Percentiles rank a stretch among this genome's conserved stretches.
These are phyloP conservation scores for Phytophthora kernoviae DNA, from an alignment of 352 stramenopile species.

Conservation along the genomic window DNA sequence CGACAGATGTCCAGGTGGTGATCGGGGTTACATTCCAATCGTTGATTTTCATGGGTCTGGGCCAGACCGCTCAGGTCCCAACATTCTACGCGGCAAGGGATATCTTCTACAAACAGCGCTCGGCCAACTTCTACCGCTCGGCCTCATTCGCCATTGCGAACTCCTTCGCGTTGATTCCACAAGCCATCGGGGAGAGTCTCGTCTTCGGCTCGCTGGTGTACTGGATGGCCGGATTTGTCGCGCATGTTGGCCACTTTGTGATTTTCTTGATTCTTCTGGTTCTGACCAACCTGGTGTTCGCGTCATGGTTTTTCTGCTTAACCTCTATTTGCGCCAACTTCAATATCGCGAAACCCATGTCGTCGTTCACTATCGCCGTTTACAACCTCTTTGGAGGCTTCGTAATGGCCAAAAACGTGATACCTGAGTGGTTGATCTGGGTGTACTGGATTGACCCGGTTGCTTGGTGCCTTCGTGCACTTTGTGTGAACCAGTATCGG, in stretches of 20 bases:
- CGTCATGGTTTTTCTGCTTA: constrained; percentile 44
- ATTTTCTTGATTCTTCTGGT: constrained; percentile 42
- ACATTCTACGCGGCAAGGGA: constrained; percentile 68
- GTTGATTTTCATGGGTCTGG: constrained; percentile 79
- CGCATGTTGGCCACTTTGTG: constrained; percentile 28
- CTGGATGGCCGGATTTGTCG: constrained; percentile 68
- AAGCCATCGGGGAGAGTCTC: constrained; percentile 53
- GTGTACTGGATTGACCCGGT: constrained; percentile 53
- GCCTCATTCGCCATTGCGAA: constrained; percentile 66
- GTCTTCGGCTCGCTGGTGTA: constrained; percentile 82
- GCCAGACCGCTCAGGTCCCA: constrained; percentile 73
- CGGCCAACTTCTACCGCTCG: constrained; percentile 76
- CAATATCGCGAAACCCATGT: constrained; percentile 47
- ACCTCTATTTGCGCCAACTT: constrained; percentile 32
- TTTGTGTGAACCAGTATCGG: constrained; percentile 23
- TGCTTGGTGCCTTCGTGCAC: constrained; percentile 30
- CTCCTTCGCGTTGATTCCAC: constrained; percentile 32
- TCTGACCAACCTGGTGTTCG: constrained; percentile 37
- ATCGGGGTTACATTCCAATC: constrained; percentile 82
- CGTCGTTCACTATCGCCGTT: constrained; percentile 38
- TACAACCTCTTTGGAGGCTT: constrained; percentile 53
- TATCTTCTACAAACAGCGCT: constrained; percentile 85
- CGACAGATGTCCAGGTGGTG: constrained; percentile 42
- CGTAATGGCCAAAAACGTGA: constrained; percentile 33
- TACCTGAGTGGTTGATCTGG: constrained; percentile 41